Evolutionary conservation across 2,329 filamentous ascomycete genomes (phyloP), one percentile per base, ranked within the genome.

Genomic region (Trichoderma guizhouense): DNA sequence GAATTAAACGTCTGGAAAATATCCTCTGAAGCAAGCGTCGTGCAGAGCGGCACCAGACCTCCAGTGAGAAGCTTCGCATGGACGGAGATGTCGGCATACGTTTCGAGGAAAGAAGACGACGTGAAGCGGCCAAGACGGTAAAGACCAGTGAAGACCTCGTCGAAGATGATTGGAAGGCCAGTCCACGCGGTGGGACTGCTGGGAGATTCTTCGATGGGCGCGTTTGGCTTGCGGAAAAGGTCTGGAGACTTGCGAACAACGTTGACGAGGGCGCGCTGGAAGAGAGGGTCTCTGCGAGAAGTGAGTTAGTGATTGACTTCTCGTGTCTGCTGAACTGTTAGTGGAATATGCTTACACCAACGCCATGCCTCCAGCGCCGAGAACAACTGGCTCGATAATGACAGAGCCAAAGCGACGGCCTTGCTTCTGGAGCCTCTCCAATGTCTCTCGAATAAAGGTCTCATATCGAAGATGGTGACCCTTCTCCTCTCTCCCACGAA

Each of bases 141-240:
- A 5, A 97, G 84, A 1, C 93, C 93, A 0, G 93, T 95, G 81
- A 97, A 97, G 43, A 97, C 93, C 79, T 97, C 94, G 78, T 97
- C 93, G 74, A 94, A 93, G 75, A 97, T 85, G 51, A 97, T 83
- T 0, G 94, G 93, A 5, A 97, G 86, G 2, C 93, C 93, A 1
- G 85, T 85, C 93, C 93, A 97, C 34, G 83, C 74, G 9, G 76
- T 77, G 36, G 76, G 65, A 39, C 77, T 75, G 24, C 51, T 64
- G 18, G 26, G 14, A n/a, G 76, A 71, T 47, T 72, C 9, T 43
- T 69, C 39, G 1, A 62, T 30, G 18, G 74, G 30, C 11, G 30
- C 21, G 18, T 73, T 36, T 14, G 75, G 72, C 7, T 77, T 71
- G 47, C 82, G 80, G 75, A 93, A 91, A 6, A 92, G 81, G 15